Percentiles rank a stretch among this genome's conserved stretches.
These are phyloP conservation scores for Quercus rubra DNA, from an alignment of 306 rosid species.

Conservation along the genomic window DNA sequence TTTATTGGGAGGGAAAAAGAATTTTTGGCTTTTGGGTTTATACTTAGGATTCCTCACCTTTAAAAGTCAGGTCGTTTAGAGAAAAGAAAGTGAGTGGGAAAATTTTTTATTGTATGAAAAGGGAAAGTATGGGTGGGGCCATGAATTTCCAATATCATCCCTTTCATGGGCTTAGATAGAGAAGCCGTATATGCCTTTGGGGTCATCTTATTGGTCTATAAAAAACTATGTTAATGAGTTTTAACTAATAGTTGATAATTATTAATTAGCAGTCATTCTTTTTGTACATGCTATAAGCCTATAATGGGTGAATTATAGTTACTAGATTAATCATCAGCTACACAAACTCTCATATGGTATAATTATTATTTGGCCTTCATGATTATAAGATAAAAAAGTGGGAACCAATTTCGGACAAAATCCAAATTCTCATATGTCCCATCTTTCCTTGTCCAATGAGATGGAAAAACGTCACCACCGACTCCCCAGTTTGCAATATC, in stretches of 20 bases:
- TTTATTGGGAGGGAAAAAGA: slow-evolving; percentile 36
- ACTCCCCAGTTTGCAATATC: slow-evolving; percentile 34
- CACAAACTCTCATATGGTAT: slow-evolving; percentile 35
- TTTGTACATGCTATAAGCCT: slow-evolving; percentile 14
- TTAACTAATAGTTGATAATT: slow-evolving; percentile 5
- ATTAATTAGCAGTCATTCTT: slow-evolving; percentile 23
- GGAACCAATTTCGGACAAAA: slow-evolving; percentile 38
- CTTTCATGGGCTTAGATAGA: slow-evolving; percentile 30
- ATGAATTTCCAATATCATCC: neutral
- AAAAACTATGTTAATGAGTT: slow-evolving; percentile 10
- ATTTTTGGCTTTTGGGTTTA: slow-evolving; percentile 62
- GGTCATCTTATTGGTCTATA: slow-evolving; percentile 6
- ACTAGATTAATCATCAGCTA: slow-evolving; percentile 34
- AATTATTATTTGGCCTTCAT: slow-evolving; percentile 18
- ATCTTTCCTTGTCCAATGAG: slow-evolving; percentile 41
- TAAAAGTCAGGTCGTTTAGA: slow-evolving; percentile 36
- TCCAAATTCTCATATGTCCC: slow-evolving; percentile 34
- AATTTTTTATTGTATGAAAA: slow-evolving; percentile 21
- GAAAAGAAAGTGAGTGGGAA: slow-evolving; percentile 25
- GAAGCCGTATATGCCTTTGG: slow-evolving; percentile 1
- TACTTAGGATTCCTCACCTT: slow-evolving; percentile 85
- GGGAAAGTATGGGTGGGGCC: slow-evolving; percentile 9
- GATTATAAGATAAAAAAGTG: slow-evolving; percentile 37
- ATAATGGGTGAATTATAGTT: slow-evolving; percentile 51
- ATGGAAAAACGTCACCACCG: slow-evolving; percentile 24